Evolutionary conservation across 495 filamentous ascomycete genomes (phyloP).

Genomic region (Podospora tetraspora): DNA sequence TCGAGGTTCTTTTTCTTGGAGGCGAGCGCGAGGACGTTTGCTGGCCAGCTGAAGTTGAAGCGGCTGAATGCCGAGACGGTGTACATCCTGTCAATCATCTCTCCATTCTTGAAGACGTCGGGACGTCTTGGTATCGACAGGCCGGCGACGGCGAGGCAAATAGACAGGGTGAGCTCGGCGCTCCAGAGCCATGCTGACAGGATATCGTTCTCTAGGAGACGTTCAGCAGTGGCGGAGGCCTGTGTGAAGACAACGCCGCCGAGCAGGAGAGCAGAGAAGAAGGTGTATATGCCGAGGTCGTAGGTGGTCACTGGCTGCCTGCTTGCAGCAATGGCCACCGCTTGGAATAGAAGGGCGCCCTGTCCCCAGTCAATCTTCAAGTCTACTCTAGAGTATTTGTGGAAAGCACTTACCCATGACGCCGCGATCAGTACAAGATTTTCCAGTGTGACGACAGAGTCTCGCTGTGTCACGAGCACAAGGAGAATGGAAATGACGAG

Average conservation of each 20-base stretch:
- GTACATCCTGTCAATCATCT: conserved; percentile 58
- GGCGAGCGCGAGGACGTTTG: conserved; percentile 47
- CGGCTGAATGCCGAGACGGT: conserved; percentile 56
- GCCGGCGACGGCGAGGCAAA: conserved; percentile 36
- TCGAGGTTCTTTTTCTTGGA: conserved; percentile 52
- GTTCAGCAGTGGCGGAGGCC: conserved; percentile 29
- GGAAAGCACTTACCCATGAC: conserved; percentile 42
- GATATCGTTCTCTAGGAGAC: conserved; percentile 24
- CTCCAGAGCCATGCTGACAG: conserved; percentile 33
- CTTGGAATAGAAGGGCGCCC: conserved; percentile 44
- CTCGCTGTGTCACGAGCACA: conserved; percentile 37
- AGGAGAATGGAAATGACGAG: conserved; percentile 40
- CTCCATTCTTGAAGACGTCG: conserved; percentile 53
- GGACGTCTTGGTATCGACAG: conserved; percentile 61
- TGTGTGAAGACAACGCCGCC: conserved; percentile 37
- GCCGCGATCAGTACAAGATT: conserved; percentile 37
- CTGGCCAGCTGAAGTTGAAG: conserved; percentile 62
- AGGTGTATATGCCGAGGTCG: conserved; percentile 42
- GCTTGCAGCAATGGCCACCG: conserved; percentile 36
- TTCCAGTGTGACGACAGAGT: conserved; percentile 26
- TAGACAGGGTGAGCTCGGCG: conserved; percentile 31
- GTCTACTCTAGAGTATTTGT: neutral
- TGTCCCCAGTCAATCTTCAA: conserved; percentile 21
- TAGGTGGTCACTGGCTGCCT: conserved; percentile 44
- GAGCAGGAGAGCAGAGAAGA: conserved; percentile 39